Evolutionary conservation across 495 filamentous ascomycete genomes (phyloP).

Genomic region (Aspergillus sclerotioniger): DNA sequence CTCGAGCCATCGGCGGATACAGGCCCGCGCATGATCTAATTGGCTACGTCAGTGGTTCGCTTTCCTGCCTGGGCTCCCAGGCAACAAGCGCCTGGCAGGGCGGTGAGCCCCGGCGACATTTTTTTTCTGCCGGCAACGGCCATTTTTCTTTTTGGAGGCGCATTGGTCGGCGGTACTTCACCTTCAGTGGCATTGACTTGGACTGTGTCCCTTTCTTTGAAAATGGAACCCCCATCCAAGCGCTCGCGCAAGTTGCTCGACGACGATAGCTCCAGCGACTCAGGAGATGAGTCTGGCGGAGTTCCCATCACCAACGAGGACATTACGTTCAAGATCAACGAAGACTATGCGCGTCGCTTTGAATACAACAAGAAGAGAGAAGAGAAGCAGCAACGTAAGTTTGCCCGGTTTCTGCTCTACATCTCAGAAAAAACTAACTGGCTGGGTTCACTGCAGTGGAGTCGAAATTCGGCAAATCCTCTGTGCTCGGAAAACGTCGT

Average conservation of each 20-base stretch:
- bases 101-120: constrained; percentile 13
- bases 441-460: constrained; percentile 57
- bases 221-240: constrained; percentile 49
- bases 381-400: constrained; percentile 76
- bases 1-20: constrained; percentile 17
- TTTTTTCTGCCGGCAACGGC: constrained; percentile 26
- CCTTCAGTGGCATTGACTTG: constrained; percentile 2
- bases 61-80: constrained; percentile 22
- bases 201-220: neutral
- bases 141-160: constrained; percentile 32
- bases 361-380: constrained; percentile 96
- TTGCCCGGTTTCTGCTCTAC: constrained; percentile 7
- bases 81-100: constrained; percentile 7
- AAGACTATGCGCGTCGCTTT: constrained; percentile 84
- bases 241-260: constrained; percentile 46
- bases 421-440: constrained; percentile 12
- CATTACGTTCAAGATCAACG: constrained; percentile 73
- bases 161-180: constrained; percentile 6
- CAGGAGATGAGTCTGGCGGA: constrained; percentile 51
- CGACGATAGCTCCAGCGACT: constrained; percentile 56
- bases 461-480: constrained; percentile 70
- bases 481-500: constrained; percentile 31
- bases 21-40: constrained; percentile 31
- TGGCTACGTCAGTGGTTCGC: constrained; percentile 41
- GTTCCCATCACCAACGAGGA: constrained; percentile 37